phyloP scores from a whole-genome alignment of 1,284 basidiomycete genomes.

The Sanghuangporus sanghuang region DNA sequence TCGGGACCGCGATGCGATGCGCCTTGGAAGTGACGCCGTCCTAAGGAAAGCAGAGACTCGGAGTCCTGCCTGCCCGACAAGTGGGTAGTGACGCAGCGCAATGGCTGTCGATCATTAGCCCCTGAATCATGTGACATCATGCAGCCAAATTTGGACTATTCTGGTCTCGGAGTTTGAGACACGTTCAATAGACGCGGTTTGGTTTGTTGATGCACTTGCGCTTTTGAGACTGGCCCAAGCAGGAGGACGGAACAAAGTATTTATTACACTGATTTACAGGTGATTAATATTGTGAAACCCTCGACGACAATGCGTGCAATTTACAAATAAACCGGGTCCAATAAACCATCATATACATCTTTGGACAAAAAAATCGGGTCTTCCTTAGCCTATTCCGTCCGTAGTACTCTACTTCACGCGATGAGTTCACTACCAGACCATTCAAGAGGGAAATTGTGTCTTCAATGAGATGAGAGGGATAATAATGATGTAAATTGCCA shows the following conservation, averaged over 20 bases:
- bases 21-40: neutral
- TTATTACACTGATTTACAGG: no score
- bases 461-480: neutral
- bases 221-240: no score
- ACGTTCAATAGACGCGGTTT: neutral
- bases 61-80: no score
- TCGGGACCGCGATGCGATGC: neutral
- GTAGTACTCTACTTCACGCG: neutral
- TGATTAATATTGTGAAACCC: no score
- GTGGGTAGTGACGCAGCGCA: neutral
- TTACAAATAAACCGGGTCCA: no score
- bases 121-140: conserved; percentile 1
- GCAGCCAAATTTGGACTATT: neutral
- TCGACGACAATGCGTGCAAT: no score
- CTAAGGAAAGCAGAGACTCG: no score
- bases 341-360: no score
- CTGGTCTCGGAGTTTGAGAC: neutral
- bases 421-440: neutral
- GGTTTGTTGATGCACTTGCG: neutral
- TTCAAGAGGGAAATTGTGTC: no score
- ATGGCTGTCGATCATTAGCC: neutral
- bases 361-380: neutral
- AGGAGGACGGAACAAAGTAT: no score
- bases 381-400: neutral
- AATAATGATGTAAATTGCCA: neutral